Conservation (phyloP, 257 asterid species). For the Fraxinus pennsylvanica region DNA sequence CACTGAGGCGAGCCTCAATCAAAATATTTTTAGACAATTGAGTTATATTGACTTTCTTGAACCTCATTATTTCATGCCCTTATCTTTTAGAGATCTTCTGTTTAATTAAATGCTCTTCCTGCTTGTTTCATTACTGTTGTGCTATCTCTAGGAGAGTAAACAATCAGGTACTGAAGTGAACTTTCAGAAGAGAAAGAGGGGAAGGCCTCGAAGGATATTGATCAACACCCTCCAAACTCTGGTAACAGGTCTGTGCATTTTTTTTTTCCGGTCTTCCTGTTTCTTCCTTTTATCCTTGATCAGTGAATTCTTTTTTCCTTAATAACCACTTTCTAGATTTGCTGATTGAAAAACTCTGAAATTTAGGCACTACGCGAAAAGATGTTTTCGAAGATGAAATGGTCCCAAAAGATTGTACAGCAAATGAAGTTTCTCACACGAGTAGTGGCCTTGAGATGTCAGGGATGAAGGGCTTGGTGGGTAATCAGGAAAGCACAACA, state of each 20-base stretch:
- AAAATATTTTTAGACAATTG: no score
- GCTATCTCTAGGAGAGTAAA: conserved; percentile 40
- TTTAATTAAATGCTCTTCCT: background rate
- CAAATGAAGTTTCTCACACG: conserved; percentile 24
- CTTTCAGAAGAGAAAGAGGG: conserved; percentile 45
- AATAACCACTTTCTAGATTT: background rate
- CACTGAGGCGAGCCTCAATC: no score
- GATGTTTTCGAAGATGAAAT: conserved; percentile 26
- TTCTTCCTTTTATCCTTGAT: conserved; percentile 19
- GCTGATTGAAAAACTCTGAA: background rate
- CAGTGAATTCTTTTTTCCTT: background rate
- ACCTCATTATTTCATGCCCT: background rate
- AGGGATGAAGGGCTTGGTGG: conserved; percentile 24
- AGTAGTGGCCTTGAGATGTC: conserved; percentile 29
- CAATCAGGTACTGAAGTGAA: conserved; percentile 32
- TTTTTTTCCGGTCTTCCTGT: conserved; percentile 7
- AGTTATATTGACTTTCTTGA: background rate
- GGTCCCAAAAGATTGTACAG: conserved; percentile 28
- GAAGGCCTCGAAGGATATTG: conserved; percentile 49
- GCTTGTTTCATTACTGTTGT: conserved; percentile 6
- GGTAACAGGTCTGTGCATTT: conserved; percentile 36
- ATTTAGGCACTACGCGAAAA: conserved; percentile 24
- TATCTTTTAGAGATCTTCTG: background rate
- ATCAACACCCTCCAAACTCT: conserved; percentile 22
- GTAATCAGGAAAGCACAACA: conserved; percentile 23